Evolutionary conservation across 176 grass and related monocot genomes (phyloP).

Genomic region (Juncus effusus): DNA sequence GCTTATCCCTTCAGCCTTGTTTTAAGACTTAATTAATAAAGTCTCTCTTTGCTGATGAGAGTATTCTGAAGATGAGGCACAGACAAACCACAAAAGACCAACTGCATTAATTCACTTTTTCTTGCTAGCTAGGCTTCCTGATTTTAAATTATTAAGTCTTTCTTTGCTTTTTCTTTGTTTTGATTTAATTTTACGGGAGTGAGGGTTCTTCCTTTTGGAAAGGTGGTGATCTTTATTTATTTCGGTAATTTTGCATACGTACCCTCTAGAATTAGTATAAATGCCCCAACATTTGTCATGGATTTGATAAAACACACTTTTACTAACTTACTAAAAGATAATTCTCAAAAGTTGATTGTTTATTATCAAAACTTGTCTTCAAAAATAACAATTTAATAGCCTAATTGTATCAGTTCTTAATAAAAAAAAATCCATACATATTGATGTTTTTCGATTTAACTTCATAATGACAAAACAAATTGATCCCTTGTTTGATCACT

Average conservation of each 20-base stretch:
- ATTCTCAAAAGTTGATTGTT: not conserved
- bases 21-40: constrained; percentile 63
- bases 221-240: constrained; percentile 32
- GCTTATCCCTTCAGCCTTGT: constrained; percentile 53
- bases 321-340: not conserved
- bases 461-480: no score
- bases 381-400: no score
- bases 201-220: constrained; percentile 42
- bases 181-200: constrained; percentile 48
- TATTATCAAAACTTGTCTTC: no score
- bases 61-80: constrained; percentile 15
- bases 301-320: not conserved
- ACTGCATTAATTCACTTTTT: constrained; percentile 23
- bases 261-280: constrained; percentile 15
- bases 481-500: no score
- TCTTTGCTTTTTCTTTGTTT: constrained; percentile 20
- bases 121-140: constrained; percentile 6
- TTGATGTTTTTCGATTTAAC: no score
- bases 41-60: constrained; percentile 26
- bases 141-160: constrained; percentile 6
- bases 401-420: no score
- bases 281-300: not conserved
- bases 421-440: no score
- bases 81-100: constrained; percentile 25
- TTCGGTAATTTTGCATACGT: not conserved